These are phyloP conservation scores for Trichomonascaceae sp. DNA, from an alignment of 1,139 yeast species.

Conservation along the genomic window DNA sequence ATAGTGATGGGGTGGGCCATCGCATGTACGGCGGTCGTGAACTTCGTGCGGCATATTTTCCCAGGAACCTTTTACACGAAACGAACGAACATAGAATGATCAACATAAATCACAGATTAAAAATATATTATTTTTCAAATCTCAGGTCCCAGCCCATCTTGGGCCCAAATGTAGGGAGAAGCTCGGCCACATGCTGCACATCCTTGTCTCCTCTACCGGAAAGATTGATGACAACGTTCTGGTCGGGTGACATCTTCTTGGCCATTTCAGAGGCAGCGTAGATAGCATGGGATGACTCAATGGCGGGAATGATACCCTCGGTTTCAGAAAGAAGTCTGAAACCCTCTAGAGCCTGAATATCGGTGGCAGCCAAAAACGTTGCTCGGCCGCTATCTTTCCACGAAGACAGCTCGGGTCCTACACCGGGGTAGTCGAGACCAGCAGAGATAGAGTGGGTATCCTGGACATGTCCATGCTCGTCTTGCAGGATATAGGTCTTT, in stretches of 20 bases:
- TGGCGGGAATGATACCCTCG: constrained; percentile 97
- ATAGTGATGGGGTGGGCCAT: constrained; percentile 1
- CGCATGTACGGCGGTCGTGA: background rate
- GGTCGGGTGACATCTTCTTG: constrained; percentile 64
- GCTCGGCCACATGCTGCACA: constrained; percentile 94
- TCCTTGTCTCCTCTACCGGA: constrained; percentile 99
- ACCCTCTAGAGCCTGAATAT: constrained; percentile 85
- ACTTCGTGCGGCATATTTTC: constrained; percentile 1
- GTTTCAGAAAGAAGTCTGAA: constrained; percentile 78
- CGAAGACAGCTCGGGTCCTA: constrained; percentile 92
- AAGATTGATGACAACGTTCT: constrained; percentile 73
- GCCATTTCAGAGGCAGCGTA: constrained; percentile 86
- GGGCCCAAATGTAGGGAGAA: constrained; percentile 79
- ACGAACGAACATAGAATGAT: background rate
- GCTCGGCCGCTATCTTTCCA: constrained; percentile 96
- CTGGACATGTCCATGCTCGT: constrained; percentile 85
- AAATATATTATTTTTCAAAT: constrained; percentile 33
- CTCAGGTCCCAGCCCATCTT: constrained; percentile 92
- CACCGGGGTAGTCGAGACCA: constrained; percentile 98
- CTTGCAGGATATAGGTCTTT: constrained; percentile 83
- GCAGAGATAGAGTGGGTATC: constrained; percentile 98
- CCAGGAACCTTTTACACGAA: background rate
- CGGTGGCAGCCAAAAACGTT: constrained; percentile 79
- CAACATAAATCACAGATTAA: too few species aligned
- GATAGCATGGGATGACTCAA: constrained; percentile 94